A percentile compares a stretch with the other conserved stretches of the same genome.
Conservation (phyloP, 768 basidiomycete species). For the Podaxis carcinomalis region DNA sequence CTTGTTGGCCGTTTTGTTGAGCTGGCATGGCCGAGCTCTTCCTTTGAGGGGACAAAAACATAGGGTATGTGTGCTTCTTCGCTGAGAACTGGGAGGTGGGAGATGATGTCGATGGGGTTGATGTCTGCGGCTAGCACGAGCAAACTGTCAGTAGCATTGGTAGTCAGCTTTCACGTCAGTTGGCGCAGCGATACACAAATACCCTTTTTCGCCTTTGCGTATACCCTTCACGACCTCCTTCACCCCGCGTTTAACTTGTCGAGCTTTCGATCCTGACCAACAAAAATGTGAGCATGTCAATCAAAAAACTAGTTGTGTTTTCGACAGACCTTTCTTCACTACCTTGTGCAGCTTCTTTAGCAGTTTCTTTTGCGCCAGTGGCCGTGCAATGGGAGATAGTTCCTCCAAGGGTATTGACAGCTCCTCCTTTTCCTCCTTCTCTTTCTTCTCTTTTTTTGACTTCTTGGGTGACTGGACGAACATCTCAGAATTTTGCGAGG, state of each 20-base stretch:
- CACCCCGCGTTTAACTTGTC: conserved; percentile 95
- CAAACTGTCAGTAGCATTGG: conserved; percentile 42
- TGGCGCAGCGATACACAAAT: conserved; percentile 14
- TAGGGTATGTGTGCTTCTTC: conserved; percentile 94
- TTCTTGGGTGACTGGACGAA: conserved; percentile 48
- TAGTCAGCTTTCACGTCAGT: conserved; percentile 1
- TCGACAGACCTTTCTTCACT: conserved; percentile 75
- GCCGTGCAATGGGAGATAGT: conserved; percentile 90
- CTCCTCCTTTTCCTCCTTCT: conserved; percentile 61
- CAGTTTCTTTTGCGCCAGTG: conserved; percentile 90
- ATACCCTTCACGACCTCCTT: conserved; percentile 99
- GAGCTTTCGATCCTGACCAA: conserved; percentile 77
- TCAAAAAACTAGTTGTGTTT: background rate
- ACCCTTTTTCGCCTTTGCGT: conserved; percentile 97
- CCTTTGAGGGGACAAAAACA: conserved; percentile 86
- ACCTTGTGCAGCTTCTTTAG: conserved; percentile 93
- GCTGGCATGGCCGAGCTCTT: conserved; percentile 92
- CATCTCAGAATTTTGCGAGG: conserved; percentile 9
- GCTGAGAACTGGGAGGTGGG: conserved; percentile 89
- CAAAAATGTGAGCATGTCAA: background rate
- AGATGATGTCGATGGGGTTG: conserved; percentile 97
- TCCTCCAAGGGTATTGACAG: conserved; percentile 70
- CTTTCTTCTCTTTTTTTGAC: conserved; percentile 46
- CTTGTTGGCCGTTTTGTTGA: conserved; percentile 98
- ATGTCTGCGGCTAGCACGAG: conserved; percentile 95